Percentiles rank a stretch among this genome's conserved stretches.
Conservation (phyloP, 2,329 filamentous ascomycete genomes). For the Chrysoporthe puriensis region DNA sequence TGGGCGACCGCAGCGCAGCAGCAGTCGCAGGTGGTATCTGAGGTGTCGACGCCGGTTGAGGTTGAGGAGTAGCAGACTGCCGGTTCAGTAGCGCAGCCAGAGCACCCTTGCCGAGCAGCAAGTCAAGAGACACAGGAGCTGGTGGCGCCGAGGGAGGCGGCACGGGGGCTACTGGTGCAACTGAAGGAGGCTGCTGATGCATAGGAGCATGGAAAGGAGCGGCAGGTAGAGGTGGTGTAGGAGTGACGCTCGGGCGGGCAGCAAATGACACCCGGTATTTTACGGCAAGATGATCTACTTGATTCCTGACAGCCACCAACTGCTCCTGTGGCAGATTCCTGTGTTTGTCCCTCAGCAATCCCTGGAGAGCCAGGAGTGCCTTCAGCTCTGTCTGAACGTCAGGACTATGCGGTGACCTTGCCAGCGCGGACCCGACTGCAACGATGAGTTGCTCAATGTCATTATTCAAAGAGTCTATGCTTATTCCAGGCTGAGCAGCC, state of each 20-base stretch:
- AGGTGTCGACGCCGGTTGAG: constrained; percentile 41
- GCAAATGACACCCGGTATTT: constrained; percentile 55
- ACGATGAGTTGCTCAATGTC: constrained; percentile 81
- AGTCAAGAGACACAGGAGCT: constrained; percentile 55
- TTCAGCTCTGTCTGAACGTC: constrained; percentile 79
- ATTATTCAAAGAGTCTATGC: constrained; percentile 75
- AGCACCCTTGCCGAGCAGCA: constrained; percentile 62
- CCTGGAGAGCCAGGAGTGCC: constrained; percentile 84
- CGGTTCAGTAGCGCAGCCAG: constrained; percentile 62
- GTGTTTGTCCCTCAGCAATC: constrained; percentile 70
- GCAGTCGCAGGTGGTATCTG: constrained; percentile 36
- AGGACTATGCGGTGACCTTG: constrained; percentile 74
- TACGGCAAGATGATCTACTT: constrained; percentile 78
- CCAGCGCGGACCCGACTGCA: constrained; percentile 73
- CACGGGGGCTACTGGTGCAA: constrained; percentile 41
- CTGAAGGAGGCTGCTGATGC: constrained; percentile 31
- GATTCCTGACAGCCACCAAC: constrained; percentile 80
- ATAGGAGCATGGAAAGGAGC: constrained; percentile 41
- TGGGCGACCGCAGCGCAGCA: constrained; percentile 54
- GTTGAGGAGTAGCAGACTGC: constrained; percentile 55
- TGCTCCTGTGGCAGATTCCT: constrained; percentile 75
- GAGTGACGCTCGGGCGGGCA: constrained; percentile 38
- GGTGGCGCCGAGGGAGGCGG: constrained; percentile 40
- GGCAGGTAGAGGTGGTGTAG: constrained; percentile 38
- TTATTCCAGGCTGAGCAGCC: constrained; percentile 50